Evolutionary conservation across 208 protist species (phyloP).

Genomic region (Angomonas ambiguus): DNA sequence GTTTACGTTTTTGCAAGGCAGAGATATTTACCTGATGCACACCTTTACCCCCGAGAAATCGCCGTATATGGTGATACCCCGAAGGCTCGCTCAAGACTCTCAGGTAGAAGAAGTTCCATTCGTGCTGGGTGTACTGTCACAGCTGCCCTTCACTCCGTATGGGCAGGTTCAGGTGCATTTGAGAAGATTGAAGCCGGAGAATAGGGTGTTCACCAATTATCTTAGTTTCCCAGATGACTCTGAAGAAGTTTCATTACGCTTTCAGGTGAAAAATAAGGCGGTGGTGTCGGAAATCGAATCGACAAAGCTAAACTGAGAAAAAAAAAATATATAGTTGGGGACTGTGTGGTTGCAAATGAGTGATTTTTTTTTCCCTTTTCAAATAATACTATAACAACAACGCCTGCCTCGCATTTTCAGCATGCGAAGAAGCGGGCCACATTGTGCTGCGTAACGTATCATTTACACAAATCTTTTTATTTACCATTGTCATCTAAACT

Average conservation of each 20-base stretch:
- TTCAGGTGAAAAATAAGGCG: slow-evolving; percentile 8
- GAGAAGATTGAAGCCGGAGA: slow-evolving; percentile 23
- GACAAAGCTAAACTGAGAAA: neutral
- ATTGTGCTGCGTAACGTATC: too few species aligned
- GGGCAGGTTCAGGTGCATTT: slow-evolving; percentile 41
- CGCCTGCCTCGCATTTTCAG: too few species aligned
- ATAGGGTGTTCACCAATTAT: slow-evolving; percentile 53
- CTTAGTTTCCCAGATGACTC: slow-evolving; percentile 32
- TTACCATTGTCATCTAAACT: neutral
- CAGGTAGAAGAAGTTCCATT: slow-evolving; percentile 12
- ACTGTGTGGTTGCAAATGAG: neutral
- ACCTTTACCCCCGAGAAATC: slow-evolving; percentile 44
- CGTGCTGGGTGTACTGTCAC: slow-evolving; percentile 43
- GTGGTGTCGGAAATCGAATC: neutral
- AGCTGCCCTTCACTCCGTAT: slow-evolving; percentile 26
- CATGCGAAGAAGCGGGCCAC: too few species aligned
- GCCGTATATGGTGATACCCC: slow-evolving; percentile 44
- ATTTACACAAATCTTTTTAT: slow-evolving; percentile 9
- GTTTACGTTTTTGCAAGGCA: slow-evolving; percentile 41
- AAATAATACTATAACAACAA: neutral
- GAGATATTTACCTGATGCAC: slow-evolving; percentile 49
- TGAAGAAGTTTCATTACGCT: slow-evolving; percentile 18
- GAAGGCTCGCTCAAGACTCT: slow-evolving; percentile 23
- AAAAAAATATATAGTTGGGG: neutral
- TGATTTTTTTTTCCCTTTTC: neutral